These are phyloP conservation scores for Penicillium antarcticum DNA, from an alignment of 495 filamentous ascomycete genomes.

Conservation along the genomic window DNA sequence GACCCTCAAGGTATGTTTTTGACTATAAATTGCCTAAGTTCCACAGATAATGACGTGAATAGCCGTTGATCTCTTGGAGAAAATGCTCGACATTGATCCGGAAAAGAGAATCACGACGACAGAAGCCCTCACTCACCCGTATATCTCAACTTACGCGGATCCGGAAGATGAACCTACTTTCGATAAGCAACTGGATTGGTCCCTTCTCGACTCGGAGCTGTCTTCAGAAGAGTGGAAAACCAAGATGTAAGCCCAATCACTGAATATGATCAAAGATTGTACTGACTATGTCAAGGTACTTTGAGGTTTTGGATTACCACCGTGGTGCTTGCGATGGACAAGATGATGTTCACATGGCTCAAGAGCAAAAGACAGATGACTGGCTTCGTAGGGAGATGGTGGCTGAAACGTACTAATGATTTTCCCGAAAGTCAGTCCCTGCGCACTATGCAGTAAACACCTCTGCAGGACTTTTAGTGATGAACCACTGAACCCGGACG, in stretches of 20 bases:
- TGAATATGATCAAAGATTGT: neutral
- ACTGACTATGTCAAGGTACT: neutral
- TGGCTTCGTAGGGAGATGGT: neutral
- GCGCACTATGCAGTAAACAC: too few relatives aligned
- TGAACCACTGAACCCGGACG: too few relatives aligned
- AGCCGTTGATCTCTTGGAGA: slow-evolving; percentile 85
- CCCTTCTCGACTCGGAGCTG: slow-evolving; percentile 10
- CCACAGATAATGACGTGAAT: neutral
- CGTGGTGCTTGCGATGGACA: neutral
- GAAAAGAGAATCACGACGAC: slow-evolving; percentile 75
- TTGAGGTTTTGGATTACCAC: slow-evolving; percentile 1
- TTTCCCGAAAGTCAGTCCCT: neutral
- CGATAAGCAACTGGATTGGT: slow-evolving; percentile 9
- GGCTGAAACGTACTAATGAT: neutral
- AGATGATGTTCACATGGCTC: neutral
- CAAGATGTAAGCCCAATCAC: slow-evolving; percentile 1
- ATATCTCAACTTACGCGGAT: slow-evolving; percentile 86
- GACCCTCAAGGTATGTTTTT: slow-evolving; percentile 9
- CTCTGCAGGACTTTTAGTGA: too few relatives aligned
- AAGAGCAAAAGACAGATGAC: neutral
- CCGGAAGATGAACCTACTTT: slow-evolving; percentile 85
- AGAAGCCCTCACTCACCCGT: slow-evolving; percentile 76
- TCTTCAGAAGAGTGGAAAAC: slow-evolving; percentile 7
- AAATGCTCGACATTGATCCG: slow-evolving; percentile 91
- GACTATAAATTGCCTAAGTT: neutral